phyloP scores from a whole-genome alignment of 129 eudicot genomes.

The Oenanthe sinensis region DNA sequence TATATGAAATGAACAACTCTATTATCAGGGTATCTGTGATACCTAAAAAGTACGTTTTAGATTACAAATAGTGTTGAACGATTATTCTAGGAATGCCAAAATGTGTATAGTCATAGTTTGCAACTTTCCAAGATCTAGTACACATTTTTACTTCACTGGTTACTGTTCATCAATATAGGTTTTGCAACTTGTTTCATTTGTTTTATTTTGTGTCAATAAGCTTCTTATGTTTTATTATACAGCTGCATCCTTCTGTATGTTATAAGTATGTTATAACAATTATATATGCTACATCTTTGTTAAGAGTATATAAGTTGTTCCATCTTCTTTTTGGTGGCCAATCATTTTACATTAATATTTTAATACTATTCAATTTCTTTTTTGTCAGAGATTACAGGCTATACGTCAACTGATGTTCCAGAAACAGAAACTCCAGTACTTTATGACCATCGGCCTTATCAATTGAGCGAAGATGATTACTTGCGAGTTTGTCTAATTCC shows the following conservation, averaged over 20 bases:
- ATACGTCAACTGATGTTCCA: conserved; percentile 18
- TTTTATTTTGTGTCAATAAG: background rate
- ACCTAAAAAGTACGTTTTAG: background rate
- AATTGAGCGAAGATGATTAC: conserved; percentile 53
- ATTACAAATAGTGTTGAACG: background rate
- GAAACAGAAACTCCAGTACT: conserved; percentile 30
- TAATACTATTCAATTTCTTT: background rate
- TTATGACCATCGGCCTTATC: conserved; percentile 76
- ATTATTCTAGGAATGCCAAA: background rate
- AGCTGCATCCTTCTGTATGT: background rate
- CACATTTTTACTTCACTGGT: background rate
- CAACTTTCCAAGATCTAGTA: background rate
- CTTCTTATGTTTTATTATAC: background rate
- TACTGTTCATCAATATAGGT: background rate
- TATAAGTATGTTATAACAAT: background rate
- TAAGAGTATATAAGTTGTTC: background rate
- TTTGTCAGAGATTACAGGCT: conserved; percentile 37
- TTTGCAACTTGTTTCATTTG: background rate
- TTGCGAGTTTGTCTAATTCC: conserved; percentile 66
- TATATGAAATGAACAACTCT: background rate
- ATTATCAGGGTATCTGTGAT: background rate
- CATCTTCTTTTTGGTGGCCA: background rate
- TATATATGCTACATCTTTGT: background rate
- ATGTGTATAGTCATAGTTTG: background rate
- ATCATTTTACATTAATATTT: background rate